phyloP scores from a whole-genome alignment of 768 basidiomycete genomes.

The Tephrocybe sp. region DNA sequence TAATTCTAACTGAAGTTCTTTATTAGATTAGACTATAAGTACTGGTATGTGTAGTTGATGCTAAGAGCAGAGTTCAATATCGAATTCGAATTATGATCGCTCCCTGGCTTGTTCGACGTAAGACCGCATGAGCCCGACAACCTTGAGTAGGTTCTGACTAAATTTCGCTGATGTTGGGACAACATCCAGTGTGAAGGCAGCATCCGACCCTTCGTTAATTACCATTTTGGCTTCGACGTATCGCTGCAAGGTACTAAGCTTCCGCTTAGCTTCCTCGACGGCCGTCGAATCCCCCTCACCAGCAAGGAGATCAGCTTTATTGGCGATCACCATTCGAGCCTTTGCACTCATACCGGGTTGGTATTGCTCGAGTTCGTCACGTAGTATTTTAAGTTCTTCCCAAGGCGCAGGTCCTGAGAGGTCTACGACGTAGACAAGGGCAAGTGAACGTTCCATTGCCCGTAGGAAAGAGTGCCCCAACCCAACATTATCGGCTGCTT shows the following conservation, averaged over 20 bases:
- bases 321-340: constrained; percentile 82
- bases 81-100: neutral
- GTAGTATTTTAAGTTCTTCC: constrained; percentile 70
- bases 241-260: constrained; percentile 53
- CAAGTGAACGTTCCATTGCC: constrained; percentile 88
- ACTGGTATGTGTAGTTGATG: no score
- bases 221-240: constrained; percentile 51
- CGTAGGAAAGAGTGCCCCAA: constrained; percentile 93
- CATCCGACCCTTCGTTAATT: constrained; percentile 13
- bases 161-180: constrained; percentile 86
- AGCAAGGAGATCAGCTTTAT: constrained; percentile 89
- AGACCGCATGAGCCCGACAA: constrained; percentile 63
- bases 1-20: no score
- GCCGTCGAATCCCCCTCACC: constrained; percentile 43
- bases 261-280: constrained; percentile 52
- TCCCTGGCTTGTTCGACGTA: constrained; percentile 52
- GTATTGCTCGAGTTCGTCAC: constrained; percentile 82
- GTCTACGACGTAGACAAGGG: constrained; percentile 92
- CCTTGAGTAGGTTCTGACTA: constrained; percentile 71
- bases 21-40: no score
- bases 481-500: constrained; percentile 86
- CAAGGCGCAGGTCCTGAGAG: constrained; percentile 71
- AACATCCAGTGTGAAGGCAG: constrained; percentile 52
- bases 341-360: constrained; percentile 74
- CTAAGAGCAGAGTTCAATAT: no score